Base-by-base conservation (phyloP, 192 early-diverging fungal genomes). In the Cetraspora pellucida region DNA sequence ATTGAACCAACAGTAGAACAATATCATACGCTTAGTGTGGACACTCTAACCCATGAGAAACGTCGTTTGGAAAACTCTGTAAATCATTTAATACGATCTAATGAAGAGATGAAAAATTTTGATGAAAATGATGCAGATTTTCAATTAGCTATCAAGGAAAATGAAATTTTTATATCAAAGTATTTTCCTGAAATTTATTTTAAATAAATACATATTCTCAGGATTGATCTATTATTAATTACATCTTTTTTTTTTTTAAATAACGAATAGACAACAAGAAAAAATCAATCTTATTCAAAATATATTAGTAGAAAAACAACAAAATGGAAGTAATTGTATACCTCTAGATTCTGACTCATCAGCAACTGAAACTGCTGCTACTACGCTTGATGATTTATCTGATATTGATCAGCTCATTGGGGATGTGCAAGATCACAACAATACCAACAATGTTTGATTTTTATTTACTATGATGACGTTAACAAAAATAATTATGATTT, bases 91-190 rank as follows among this genome's bases (percentile, higher is more conserved):
- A 14, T 55, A 52, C 75, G 80, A 37, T 85, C 84, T 3, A 85
- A 85, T 50, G 46, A 77, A 27, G 84, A 83, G 11, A 81, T 85
- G 63, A 30, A 52, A 49, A 77, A 81, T 19, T 83, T 63, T 65
- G 83, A 85, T 79, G 77, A 81, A 11, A 55, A 80, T 37, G 83
- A 85, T 60, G 58, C 74, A 47, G 83, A 85, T 67, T 75, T 85
- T 14, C 25, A 49, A 25, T 70, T 67, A 58, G 81, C 81, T 6
- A 74, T 85, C 16, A 52, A 61, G 45, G 83, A 85, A 49, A 85
- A 85, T 60, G 71, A 74, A 30, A 58, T 74, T 19, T 45, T 85
- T 31, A 79, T 85, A 10, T 43, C n/a, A 54, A 77, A 79, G 52
- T 76, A 85, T n/a, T 71, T 49, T 27, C 7, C 8, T 43, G 23